A percentile compares a stretch with the other conserved stretches of the same genome.
Evolutionary conservation across 441 rosid species (phyloP).

Genomic region (Euphorbia schlechtendalii): DNA sequence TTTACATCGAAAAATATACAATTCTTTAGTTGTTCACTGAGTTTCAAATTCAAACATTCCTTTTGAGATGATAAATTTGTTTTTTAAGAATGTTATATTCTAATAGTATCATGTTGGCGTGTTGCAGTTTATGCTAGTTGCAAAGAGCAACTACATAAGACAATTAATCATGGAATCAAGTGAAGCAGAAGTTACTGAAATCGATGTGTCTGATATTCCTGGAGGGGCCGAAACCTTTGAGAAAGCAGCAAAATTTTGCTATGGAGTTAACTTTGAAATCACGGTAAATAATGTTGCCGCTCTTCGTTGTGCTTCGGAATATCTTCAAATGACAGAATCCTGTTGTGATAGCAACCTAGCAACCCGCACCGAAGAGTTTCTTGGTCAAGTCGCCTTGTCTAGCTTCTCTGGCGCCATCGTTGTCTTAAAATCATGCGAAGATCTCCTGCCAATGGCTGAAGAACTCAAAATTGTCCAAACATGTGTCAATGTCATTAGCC

Average conservation of each 20-base stretch:
- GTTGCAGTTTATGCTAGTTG: slow-evolving; percentile 74
- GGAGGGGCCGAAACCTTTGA: slow-evolving; percentile 85
- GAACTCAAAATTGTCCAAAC: slow-evolving; percentile 60
- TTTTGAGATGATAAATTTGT: background rate
- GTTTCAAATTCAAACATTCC: no score
- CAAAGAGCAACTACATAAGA: slow-evolving; percentile 81
- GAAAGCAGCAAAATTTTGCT: slow-evolving; percentile 83
- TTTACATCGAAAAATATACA: no score
- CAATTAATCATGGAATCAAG: slow-evolving; percentile 63
- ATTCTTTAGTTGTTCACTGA: no score
- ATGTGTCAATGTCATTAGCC: slow-evolving; percentile 50
- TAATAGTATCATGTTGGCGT: no score
- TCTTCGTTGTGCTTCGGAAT: slow-evolving; percentile 74
- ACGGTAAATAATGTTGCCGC: slow-evolving; percentile 81
- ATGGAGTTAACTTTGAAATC: slow-evolving; percentile 80
- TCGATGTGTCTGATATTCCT: slow-evolving; percentile 61
- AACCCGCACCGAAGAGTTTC: slow-evolving; percentile 77
- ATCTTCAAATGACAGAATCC: slow-evolving; percentile 65
- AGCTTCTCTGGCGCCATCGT: slow-evolving; percentile 72
- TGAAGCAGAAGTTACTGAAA: slow-evolving; percentile 47
- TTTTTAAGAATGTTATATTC: background rate
- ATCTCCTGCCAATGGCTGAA: slow-evolving; percentile 65
- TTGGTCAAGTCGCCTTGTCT: slow-evolving; percentile 67
- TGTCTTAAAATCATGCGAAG: slow-evolving; percentile 71
- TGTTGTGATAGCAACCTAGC: slow-evolving; percentile 68